These are phyloP conservation scores for Stagonosporopsis rhizophila DNA, from an alignment of 2,329 filamentous ascomycete genomes.

Conservation along the genomic window DNA sequence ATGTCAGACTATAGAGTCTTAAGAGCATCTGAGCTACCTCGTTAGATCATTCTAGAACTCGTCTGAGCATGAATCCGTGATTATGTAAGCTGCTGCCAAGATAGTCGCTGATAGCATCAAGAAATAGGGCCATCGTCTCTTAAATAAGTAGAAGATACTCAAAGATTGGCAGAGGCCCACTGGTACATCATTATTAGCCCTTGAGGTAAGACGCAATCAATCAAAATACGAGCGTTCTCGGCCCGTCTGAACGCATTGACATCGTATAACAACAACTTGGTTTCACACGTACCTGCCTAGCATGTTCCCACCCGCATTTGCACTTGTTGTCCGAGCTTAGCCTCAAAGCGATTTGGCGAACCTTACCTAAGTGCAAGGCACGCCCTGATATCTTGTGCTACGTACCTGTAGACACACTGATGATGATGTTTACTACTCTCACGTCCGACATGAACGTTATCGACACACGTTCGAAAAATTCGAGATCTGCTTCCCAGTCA, in stretches of 20 bases:
- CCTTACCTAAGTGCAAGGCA: neutral
- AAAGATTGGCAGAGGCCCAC: neutral
- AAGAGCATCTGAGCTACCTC: neutral
- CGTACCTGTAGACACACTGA: neutral
- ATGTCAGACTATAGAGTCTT: neutral
- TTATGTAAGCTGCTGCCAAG: neutral
- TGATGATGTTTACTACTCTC: slow-evolving; percentile 12
- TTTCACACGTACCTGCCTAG: neutral
- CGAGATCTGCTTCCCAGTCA: slow-evolving; percentile 1
- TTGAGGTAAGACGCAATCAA: neutral
- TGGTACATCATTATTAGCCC: neutral
- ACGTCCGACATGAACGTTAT: slow-evolving; percentile 8
- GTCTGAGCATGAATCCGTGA: neutral
- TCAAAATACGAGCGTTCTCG: neutral
- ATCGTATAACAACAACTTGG: neutral
- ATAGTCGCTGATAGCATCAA: neutral
- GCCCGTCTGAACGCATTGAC: neutral
- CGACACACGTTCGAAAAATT: slow-evolving; percentile 5
- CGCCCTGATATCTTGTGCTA: slow-evolving; percentile 1
- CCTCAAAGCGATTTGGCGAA: neutral
- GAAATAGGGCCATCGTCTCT: neutral
- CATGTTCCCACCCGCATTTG: neutral
- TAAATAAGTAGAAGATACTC: neutral
- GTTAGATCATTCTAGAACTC: neutral
- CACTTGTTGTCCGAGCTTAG: neutral